Evolutionary conservation across 2,329 filamentous ascomycete genomes (phyloP).

Genomic region (Aspergillus pseudoviridinutans): DNA sequence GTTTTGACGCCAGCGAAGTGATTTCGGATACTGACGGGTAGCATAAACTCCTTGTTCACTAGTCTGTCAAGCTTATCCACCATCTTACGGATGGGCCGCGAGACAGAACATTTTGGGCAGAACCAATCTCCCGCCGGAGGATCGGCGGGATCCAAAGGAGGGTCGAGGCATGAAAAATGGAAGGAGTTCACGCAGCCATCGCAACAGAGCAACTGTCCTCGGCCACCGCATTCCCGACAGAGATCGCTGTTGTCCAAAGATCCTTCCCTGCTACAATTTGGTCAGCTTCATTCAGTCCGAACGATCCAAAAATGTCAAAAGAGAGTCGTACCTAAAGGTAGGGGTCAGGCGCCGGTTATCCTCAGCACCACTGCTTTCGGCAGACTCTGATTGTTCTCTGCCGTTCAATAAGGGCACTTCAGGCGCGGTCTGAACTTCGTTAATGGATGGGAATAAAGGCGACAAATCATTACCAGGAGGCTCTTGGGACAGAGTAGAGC

Average conservation of each 20-base stretch:
- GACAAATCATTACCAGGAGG: conserved; percentile 11
- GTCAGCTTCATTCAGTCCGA: conserved; percentile 10
- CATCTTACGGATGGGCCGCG: conserved; percentile 60
- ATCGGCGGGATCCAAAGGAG: conserved; percentile 62
- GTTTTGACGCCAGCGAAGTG: conserved; percentile 77
- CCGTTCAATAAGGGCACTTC: background rate
- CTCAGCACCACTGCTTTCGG: conserved; percentile 21
- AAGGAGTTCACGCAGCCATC: conserved; percentile 88
- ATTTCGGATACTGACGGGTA: conserved; percentile 68
- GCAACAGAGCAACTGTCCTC: conserved; percentile 84
- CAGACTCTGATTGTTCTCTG: conserved; percentile 14
- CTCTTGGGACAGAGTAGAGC: conserved; percentile 18
- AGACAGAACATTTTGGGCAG: conserved; percentile 61
- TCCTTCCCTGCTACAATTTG: conserved; percentile 15
- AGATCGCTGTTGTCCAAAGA: conserved; percentile 75
- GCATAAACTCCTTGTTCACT: conserved; percentile 67
- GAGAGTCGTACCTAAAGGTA: conserved; percentile 3
- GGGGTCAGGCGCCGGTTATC: conserved; percentile 21
- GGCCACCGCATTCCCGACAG: conserved; percentile 80
- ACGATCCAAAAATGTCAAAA: background rate
- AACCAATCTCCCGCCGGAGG: conserved; percentile 74
- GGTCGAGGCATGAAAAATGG: conserved; percentile 84
- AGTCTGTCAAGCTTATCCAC: conserved; percentile 62
- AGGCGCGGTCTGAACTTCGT: background rate
- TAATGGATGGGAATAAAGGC: background rate